phyloP scores from a whole-genome alignment of 306 rosid species.

The Lathyrus oleraceus region DNA sequence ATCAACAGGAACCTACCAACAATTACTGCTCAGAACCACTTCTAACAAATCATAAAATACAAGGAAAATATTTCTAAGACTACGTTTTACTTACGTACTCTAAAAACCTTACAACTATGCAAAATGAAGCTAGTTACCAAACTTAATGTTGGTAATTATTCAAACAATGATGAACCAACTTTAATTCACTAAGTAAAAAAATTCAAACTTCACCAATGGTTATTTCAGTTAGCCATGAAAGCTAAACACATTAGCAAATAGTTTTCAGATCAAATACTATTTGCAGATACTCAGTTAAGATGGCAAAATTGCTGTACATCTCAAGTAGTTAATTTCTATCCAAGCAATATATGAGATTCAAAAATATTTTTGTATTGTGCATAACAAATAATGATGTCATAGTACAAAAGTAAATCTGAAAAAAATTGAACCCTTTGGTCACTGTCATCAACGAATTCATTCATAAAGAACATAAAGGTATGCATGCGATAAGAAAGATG shows the following conservation, averaged over 20 bases:
- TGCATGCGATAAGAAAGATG: slow-evolving; percentile 13
- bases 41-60: slow-evolving; percentile 21
- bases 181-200: slow-evolving; percentile 3
- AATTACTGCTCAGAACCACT: not conserved
- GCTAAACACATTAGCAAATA: slow-evolving; percentile 12
- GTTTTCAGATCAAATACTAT: slow-evolving; percentile 23
- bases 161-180: not conserved
- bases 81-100: not conserved
- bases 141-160: slow-evolving; percentile 13
- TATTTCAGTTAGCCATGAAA: slow-evolving; percentile 4
- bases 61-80: not conserved
- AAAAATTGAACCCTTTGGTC: slow-evolving; percentile 1
- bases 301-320: not conserved
- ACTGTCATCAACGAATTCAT: slow-evolving; percentile 18
- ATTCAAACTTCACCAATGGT: slow-evolving; percentile 19
- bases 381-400: not conserved
- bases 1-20: slow-evolving; percentile 85
- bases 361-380: not conserved
- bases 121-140: slow-evolving; percentile 9
- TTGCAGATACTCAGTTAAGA: not conserved
- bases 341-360: not conserved
- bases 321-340: not conserved
- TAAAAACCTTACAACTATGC: not conserved
- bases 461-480: slow-evolving; percentile 4
- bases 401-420: slow-evolving; percentile 6